Conservation (phyloP, 768 basidiomycete species). For the Nidularia sp. region DNA sequence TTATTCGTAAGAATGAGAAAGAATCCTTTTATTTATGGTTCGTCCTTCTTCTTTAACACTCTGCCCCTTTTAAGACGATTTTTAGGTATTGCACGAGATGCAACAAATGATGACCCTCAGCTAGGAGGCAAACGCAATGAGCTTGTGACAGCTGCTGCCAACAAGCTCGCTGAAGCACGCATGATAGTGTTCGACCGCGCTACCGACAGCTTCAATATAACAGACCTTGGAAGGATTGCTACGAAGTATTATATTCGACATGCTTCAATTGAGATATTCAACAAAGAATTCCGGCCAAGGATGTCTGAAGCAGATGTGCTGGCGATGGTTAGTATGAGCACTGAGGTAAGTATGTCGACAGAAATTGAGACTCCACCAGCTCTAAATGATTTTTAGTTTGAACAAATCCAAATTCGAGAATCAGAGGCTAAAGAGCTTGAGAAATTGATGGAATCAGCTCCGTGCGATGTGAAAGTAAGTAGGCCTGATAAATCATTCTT, state of each 20-base stretch:
- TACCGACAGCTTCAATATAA: slow-evolving; percentile 60
- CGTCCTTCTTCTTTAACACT: slow-evolving; percentile 9
- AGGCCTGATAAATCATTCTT: neutral
- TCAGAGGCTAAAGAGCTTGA: slow-evolving; percentile 84
- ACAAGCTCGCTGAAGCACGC: slow-evolving; percentile 56
- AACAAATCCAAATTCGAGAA: slow-evolving; percentile 92
- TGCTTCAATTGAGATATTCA: slow-evolving; percentile 84
- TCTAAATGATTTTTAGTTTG: slow-evolving; percentile 51
- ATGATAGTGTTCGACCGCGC: slow-evolving; percentile 80
- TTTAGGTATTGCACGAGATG: slow-evolving; percentile 71
- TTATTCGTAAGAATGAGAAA: slow-evolving; percentile 92
- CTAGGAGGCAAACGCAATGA: slow-evolving; percentile 67
- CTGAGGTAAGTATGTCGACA: slow-evolving; percentile 59
- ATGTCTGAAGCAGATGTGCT: slow-evolving; percentile 96
- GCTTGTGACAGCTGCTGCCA: slow-evolving; percentile 64
- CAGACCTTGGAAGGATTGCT: slow-evolving; percentile 94
- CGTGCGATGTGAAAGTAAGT: slow-evolving; percentile 77
- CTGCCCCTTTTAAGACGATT: slow-evolving; percentile 5
- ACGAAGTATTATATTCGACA: slow-evolving; percentile 94
- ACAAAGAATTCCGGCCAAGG: slow-evolving; percentile 63
- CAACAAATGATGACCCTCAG: slow-evolving; percentile 64
- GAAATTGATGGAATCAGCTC: slow-evolving; percentile 58
- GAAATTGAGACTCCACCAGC: slow-evolving; percentile 2
- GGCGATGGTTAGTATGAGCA: slow-evolving; percentile 81
- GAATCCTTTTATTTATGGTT: slow-evolving; percentile 86